phyloP scores from a whole-genome alignment of 257 asterid genomes.

The Solanum pinnatisectum region DNA sequence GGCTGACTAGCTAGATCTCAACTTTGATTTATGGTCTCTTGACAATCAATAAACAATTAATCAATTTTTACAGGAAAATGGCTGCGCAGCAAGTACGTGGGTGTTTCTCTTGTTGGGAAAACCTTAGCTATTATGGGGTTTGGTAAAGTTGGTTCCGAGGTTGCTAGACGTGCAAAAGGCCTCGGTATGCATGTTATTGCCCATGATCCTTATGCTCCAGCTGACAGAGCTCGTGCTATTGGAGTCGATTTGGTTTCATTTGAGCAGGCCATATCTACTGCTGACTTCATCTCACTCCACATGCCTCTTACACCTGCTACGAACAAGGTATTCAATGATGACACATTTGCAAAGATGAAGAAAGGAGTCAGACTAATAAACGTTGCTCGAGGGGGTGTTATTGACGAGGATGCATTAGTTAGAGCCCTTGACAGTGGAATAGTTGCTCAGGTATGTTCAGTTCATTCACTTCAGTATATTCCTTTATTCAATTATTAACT shows the following conservation, averaged over 20 bases:
- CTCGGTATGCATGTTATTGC: constrained; percentile 92
- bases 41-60: neutral
- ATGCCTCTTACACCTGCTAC: constrained; percentile 97
- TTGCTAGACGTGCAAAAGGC: constrained; percentile 87
- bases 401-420: constrained; percentile 90
- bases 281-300: constrained; percentile 87
- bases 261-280: constrained; percentile 72
- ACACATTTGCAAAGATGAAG: constrained; percentile 82
- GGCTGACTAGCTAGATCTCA: neutral
- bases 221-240: constrained; percentile 88
- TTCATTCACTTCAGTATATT: neutral
- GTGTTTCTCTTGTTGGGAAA: constrained; percentile 89
- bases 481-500: neutral
- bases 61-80: constrained; percentile 54
- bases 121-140: constrained; percentile 93
- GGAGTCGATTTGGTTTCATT: constrained; percentile 89
- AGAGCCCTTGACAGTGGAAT: constrained; percentile 80
- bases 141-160: constrained; percentile 76
- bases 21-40: neutral
- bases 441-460: constrained; percentile 70
- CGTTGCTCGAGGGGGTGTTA: constrained; percentile 97
- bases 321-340: constrained; percentile 66
- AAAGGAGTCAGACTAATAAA: constrained; percentile 69
- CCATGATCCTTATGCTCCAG: constrained; percentile 97
- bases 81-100: constrained; percentile 58